Evolutionary conservation across 371 early-diverging fungal genomes (phyloP), one percentile per base, ranked within the genome.

Genomic region (Rhizopus delemar): DNA sequence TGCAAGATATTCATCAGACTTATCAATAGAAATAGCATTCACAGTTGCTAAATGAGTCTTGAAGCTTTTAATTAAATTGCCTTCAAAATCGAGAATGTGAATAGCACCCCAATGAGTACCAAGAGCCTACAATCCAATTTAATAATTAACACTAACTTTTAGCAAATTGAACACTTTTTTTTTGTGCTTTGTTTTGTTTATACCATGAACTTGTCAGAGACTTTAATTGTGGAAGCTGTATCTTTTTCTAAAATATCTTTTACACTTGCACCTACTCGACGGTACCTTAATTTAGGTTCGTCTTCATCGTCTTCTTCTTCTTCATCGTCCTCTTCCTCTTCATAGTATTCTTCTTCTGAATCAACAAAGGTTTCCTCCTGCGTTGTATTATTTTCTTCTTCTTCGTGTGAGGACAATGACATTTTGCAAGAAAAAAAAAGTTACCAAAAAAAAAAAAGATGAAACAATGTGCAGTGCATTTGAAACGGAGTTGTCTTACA

Each of bases 81-180:
- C 98, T 41, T 89, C 88, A 56, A 94, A 88, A 71, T 98, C 98
- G 46, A 97, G 80, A 52, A 97, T 86, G 56, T 93, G 86, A 8
- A 98, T 87, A 35, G 83, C 80, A 51, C 98, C 98, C 85, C 93
- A 90, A 65, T 97, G 95, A 6, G 98, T 97, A 32, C 97, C 98
- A n/a, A 97, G 72, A 13, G 88, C 92, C 93, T 92, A 65, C 8
- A 45, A 31, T 22, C 22, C 22, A 22, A 22, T 22, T 22, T 22
- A 22, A 22, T 22, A 22, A 22, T 22, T 22, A 22, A 22, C 22
- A 22, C 22, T 22, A 22, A 2, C 22, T 22, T 22, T 22, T 12
- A 43, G 49, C 59, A 32, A 51, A 15, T 41, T 15, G 7, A 43
- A 46, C 38, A 53, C 34, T 60, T 35, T 7, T 34, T 53, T 35